Conservation (phyloP, 768 basidiomycete genomes). For the Lentinula aciculospora region DNA sequence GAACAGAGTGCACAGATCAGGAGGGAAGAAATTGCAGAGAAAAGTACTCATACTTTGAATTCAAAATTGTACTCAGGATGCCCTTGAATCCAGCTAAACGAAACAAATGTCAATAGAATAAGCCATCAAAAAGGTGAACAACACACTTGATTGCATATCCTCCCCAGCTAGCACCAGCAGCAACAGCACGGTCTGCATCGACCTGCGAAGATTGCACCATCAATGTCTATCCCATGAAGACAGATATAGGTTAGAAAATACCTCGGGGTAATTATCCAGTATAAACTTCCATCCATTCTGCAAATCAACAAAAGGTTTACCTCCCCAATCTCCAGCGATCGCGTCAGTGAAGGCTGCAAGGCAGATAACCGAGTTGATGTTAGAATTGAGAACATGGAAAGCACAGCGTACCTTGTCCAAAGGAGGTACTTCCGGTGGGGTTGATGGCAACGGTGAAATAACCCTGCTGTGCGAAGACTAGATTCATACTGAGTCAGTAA, state of each 20-base stretch:
- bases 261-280: slow-evolving; percentile 65
- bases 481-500: too few relatives aligned
- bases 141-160: slow-evolving; percentile 84
- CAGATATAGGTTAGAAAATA: slow-evolving; percentile 17
- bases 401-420: slow-evolving; percentile 66
- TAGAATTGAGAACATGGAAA: neutral
- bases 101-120: slow-evolving; percentile 3
- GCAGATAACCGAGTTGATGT: neutral
- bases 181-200: slow-evolving; percentile 62
- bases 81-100: slow-evolving; percentile 85
- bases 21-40: neutral
- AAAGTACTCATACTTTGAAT: slow-evolving; percentile 53
- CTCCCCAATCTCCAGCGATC: slow-evolving; percentile 79
- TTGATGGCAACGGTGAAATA: slow-evolving; percentile 88
- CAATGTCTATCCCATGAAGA: neutral
- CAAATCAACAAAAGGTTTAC: slow-evolving; percentile 78
- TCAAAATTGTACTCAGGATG: slow-evolving; percentile 83
- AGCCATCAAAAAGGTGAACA: neutral
- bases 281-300: slow-evolving; percentile 69
- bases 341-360: slow-evolving; percentile 70
- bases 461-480: slow-evolving; percentile 81
- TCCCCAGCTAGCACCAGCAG: slow-evolving; percentile 81
- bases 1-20: slow-evolving; percentile 1
- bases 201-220: slow-evolving; percentile 37
- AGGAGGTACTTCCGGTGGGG: slow-evolving; percentile 91